Evolutionary conservation across 305 asterid genomes (phyloP), one percentile per base, ranked within the genome.

Genomic region (Coffea humblotiana): DNA sequence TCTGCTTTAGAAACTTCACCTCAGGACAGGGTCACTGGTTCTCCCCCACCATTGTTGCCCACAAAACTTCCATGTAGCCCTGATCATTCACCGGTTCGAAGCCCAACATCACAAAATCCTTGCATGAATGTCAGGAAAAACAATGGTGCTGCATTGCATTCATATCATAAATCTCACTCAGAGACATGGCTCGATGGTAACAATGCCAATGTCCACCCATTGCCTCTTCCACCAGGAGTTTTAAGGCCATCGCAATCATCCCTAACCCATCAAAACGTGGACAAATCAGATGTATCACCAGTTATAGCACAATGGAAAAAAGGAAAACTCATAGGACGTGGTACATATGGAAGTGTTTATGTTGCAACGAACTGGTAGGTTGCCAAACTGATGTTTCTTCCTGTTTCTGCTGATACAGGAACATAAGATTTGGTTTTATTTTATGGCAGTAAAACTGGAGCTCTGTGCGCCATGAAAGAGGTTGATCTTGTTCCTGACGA

Each of bases 321-420:
- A 84, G 97, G 98, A 75, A 87, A 83, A 78, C 92, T 87, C 40
- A 85, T 94, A 67, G 98, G 98, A 12, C 96, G 94, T 43, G 98
- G 98, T 67, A 89, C 98, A 37, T 94, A 82, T 85, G 98, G 98
- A 77, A 93, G 89, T 85, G 98, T 94, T 70, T 94, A 91, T 84
- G 87, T 89, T 77, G 98, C 97, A 68, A 89, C 97, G 65, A 89
- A 94, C 80, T 52, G 94, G 98, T 94, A 84, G 75, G 89, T 40
- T 72, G 51, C 35, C 35, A 35, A 67, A 19, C 80, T 63, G 40
- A 51, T 67, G 25, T 76, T 49, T 56, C 82, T 75, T 71, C 63
- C 45, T 51, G 56, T 74, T 74, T 76, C 74, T 77, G 48, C 72
- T 75, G 61, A 15, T 71, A 18, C 66, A 51, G 27, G 58, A 43